Conservation (phyloP, 2,329 filamentous ascomycete species). For the Alternaria sp. region DNA sequence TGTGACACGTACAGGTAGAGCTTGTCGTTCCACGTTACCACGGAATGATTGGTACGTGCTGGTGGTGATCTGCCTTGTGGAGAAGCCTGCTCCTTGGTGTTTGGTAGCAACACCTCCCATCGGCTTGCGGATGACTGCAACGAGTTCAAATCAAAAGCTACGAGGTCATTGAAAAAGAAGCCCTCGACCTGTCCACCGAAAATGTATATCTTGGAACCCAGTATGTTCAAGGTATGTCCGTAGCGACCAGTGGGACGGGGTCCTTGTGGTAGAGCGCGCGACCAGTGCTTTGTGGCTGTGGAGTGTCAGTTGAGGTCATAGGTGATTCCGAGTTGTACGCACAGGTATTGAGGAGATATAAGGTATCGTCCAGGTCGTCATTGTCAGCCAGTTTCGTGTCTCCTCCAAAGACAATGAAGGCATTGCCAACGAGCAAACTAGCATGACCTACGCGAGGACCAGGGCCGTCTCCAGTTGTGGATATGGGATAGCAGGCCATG, state of each 20-base stretch:
- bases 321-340: slow-evolving; percentile 52
- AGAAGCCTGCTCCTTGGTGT: slow-evolving; percentile 66
- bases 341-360: slow-evolving; percentile 98
- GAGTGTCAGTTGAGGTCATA: slow-evolving; percentile 35
- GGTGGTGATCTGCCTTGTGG: slow-evolving; percentile 65
- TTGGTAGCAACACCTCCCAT: slow-evolving; percentile 91
- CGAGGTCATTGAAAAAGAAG: slow-evolving; percentile 96
- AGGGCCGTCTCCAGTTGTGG: slow-evolving; percentile 91
- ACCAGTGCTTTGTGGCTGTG: slow-evolving; percentile 96
- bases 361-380: slow-evolving; percentile 90
- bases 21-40: slow-evolving; percentile 91
- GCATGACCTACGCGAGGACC: slow-evolving; percentile 94
- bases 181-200: slow-evolving; percentile 98
- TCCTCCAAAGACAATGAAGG: slow-evolving; percentile 98
- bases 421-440: slow-evolving; percentile 93
- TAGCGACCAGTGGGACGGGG: slow-evolving; percentile 89
- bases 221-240: slow-evolving; percentile 93
- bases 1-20: slow-evolving; percentile 72
- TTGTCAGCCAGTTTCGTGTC: slow-evolving; percentile 97
- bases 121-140: slow-evolving; percentile 88
- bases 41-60: slow-evolving; percentile 91
- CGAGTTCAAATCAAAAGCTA: slow-evolving; percentile 95
- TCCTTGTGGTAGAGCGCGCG: slow-evolving; percentile 86
- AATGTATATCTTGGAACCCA: slow-evolving; percentile 96
- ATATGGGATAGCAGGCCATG: slow-evolving; percentile 89